phyloP scores from a whole-genome alignment of 139 green algal genomes.

The Prasinococcaceae sp. region DNA sequence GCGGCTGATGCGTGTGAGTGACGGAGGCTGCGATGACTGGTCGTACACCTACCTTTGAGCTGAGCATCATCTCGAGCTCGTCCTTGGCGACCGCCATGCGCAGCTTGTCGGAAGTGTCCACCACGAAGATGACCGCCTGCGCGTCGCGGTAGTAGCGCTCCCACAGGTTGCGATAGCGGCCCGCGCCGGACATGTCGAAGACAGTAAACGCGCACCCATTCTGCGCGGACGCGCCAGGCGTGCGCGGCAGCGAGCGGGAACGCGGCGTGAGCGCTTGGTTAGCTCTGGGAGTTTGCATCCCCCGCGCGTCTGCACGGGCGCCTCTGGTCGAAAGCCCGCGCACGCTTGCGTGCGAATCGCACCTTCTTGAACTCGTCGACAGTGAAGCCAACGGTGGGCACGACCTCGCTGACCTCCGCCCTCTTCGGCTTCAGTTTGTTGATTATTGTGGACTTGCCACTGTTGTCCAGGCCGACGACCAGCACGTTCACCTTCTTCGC shows the following conservation, averaged over 20 bases:
- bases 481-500: constrained; percentile 49
- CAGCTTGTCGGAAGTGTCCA: constrained; percentile 59
- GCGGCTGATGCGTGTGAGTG: no score
- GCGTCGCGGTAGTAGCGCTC: constrained; percentile 62
- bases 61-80: constrained; percentile 21
- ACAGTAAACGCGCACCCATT: constrained; percentile 38
- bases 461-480: constrained; percentile 66
- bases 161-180: constrained; percentile 58
- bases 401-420: constrained; percentile 27
- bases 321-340: no score
- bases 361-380: constrained; percentile 48
- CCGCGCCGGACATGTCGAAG: constrained; percentile 74
- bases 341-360: no score
- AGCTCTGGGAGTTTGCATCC: no score
- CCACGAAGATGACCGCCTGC: constrained; percentile 56
- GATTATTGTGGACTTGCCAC: constrained; percentile 63
- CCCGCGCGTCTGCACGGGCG: no score
- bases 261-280: no score
- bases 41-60: no score
- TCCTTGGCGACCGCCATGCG: constrained; percentile 43
- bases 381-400: constrained; percentile 54
- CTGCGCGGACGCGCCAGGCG: no score
- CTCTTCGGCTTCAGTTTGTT: constrained; percentile 34
- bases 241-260: no score
- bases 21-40: no score